Conservation (phyloP, 1,139 yeast genomes). For the Pneumocystis murina region DNA sequence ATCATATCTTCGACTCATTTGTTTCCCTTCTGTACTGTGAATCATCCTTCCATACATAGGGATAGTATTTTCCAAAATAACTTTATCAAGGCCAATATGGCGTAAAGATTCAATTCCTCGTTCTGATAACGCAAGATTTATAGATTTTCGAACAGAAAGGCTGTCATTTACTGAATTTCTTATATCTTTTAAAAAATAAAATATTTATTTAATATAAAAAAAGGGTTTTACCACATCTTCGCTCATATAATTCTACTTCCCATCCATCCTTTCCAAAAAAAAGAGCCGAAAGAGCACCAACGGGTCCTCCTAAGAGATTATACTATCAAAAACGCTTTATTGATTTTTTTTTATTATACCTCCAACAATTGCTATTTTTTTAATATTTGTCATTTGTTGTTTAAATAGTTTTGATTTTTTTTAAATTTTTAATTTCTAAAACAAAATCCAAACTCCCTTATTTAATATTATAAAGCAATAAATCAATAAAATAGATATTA, state of each 20-base stretch:
- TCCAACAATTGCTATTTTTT: not conserved
- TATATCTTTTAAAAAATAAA: slow-evolving; percentile 27
- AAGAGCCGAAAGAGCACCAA: slow-evolving; percentile 74
- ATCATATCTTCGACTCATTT: slow-evolving; percentile 62
- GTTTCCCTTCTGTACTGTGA: slow-evolving; percentile 51
- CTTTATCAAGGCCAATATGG: slow-evolving; percentile 47
- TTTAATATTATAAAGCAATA: not conserved
- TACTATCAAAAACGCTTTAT: slow-evolving; percentile 15
- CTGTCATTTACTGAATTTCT: slow-evolving; percentile 15
- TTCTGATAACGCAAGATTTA: slow-evolving; percentile 74
- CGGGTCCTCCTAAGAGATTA: slow-evolving; percentile 61
- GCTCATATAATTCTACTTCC: slow-evolving; percentile 55
- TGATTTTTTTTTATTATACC: slow-evolving; percentile 16
- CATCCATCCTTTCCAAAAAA: slow-evolving; percentile 65
- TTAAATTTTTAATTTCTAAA: not conserved
- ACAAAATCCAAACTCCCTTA: not conserved
- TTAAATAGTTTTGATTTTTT: not conserved
- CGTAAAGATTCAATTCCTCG: slow-evolving; percentile 63
- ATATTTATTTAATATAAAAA: slow-evolving; percentile 17
- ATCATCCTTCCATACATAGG: slow-evolving; percentile 90
- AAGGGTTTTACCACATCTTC: slow-evolving; percentile 32
- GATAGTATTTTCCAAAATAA: slow-evolving; percentile 45
- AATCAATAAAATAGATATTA: no score
- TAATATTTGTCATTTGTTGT: not conserved
- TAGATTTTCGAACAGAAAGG: slow-evolving; percentile 40